phyloP scores from a whole-genome alignment of 2,329 filamentous ascomycete genomes.

The Aureobasidium sp. region DNA sequence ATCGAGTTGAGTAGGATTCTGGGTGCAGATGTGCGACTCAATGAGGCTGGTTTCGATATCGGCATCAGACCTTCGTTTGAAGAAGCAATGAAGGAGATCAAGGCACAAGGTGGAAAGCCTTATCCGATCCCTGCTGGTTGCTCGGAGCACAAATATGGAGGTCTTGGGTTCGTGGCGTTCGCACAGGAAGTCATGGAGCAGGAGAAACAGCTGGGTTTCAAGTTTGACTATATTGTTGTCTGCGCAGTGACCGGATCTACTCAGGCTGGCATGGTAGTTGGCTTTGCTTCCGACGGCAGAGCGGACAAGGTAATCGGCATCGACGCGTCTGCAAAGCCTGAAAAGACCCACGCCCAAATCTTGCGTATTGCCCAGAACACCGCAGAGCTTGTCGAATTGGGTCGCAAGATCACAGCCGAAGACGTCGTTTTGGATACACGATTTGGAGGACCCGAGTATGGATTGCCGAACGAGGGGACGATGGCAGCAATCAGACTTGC shows the following conservation, averaged over 20 bases:
- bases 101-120: conserved; percentile 49
- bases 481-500: conserved; percentile 63
- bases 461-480: conserved; percentile 58
- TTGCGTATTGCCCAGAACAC: conserved; percentile 60
- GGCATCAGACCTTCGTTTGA: conserved; percentile 53
- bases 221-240: conserved; percentile 58
- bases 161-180: conserved; percentile 64
- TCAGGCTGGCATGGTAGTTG: conserved; percentile 64
- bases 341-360: conserved; percentile 59
- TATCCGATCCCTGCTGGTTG: conserved; percentile 69
- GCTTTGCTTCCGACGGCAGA: conserved; percentile 51
- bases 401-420: conserved; percentile 52
- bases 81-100: conserved; percentile 48
- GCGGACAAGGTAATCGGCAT: conserved; percentile 58
- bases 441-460: conserved; percentile 63
- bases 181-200: conserved; percentile 61
- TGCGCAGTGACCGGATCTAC: conserved; percentile 67
- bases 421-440: conserved; percentile 58
- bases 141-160: conserved; percentile 63
- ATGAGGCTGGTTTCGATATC: conserved; percentile 58
- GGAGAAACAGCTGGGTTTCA: conserved; percentile 54
- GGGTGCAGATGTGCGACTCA: conserved; percentile 49
- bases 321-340: conserved; percentile 55
- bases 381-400: conserved; percentile 55
- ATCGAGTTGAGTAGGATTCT: conserved; percentile 24